Evolutionary conservation across 140 eudicot species (phyloP).

Genomic region (Cichorium intybus): DNA sequence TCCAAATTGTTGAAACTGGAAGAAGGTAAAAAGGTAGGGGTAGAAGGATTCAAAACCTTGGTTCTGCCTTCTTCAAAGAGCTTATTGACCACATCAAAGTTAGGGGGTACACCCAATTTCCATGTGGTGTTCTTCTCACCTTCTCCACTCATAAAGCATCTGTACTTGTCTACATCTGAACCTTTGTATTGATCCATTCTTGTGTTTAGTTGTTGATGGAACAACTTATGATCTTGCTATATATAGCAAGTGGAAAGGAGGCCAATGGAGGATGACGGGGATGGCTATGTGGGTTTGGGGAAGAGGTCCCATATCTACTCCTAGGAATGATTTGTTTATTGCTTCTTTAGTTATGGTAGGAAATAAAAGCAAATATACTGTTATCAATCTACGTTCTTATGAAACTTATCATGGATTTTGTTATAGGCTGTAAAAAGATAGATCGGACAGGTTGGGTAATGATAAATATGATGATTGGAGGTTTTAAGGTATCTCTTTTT

Average conservation of each 20-base stretch:
- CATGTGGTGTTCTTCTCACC: slow-evolving; percentile 67
- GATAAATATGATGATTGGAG: too few species aligned
- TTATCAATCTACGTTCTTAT: too few species aligned
- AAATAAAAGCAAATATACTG: neutral
- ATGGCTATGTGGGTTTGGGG: neutral
- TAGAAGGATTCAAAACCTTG: slow-evolving; percentile 28
- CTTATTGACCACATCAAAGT: slow-evolving; percentile 63
- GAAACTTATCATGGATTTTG: too few species aligned
- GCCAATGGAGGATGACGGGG: neutral
- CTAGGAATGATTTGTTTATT: neutral
- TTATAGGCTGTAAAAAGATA: too few species aligned
- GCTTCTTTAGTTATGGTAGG: neutral
- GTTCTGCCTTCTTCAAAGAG: slow-evolving; percentile 87
- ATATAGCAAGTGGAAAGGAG: slow-evolving; percentile 18
- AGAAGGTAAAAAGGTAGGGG: neutral
- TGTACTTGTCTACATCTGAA: slow-evolving; percentile 54
- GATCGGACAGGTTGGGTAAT: too few species aligned
- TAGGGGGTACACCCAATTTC: slow-evolving; percentile 62
- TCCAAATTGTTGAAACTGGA: neutral
- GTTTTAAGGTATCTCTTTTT: too few species aligned
- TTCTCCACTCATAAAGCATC: slow-evolving; percentile 59
- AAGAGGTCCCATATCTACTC: neutral
- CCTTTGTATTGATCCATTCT: slow-evolving; percentile 32
- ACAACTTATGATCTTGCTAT: neutral
- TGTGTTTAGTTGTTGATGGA: neutral